A percentile compares a stretch with the other conserved stretches of the same genome.
phyloP scores from a whole-genome alignment of 169 alveolate species.

The Plasmodium knowlesi region DNA sequence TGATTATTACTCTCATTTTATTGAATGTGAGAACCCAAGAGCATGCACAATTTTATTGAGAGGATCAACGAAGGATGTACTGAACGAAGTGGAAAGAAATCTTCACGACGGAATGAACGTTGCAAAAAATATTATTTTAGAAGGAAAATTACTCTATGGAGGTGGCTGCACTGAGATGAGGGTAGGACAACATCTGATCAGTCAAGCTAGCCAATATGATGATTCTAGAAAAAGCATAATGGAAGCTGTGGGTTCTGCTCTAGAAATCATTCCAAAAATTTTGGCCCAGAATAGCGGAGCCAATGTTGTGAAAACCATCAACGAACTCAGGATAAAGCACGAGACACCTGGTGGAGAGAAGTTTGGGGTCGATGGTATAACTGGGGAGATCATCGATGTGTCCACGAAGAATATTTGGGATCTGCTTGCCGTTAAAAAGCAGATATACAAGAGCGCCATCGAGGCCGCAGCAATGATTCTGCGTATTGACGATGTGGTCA shows the following conservation, averaged over 20 bases:
- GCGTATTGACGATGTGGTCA: conserved; percentile 97
- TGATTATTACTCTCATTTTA: conserved; percentile 88
- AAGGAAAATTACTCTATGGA: conserved; percentile 98
- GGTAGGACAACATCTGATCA: conserved; percentile 92
- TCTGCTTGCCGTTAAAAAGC: conserved; percentile 95
- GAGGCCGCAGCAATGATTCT: conserved; percentile 96
- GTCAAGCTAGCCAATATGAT: conserved; percentile 81
- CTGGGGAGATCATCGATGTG: conserved; percentile 93
- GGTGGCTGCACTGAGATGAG: conserved; percentile 99
- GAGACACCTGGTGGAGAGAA: conserved; percentile 80
- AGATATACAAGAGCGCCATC: conserved; percentile 96
- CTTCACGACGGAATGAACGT: conserved; percentile 98
- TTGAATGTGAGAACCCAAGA: conserved; percentile 93
- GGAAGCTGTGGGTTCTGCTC: conserved; percentile 97
- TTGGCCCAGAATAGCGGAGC: conserved; percentile 99
- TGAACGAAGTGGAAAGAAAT: conserved; percentile 97
- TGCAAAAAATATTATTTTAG: conserved; percentile 96
- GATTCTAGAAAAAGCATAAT: conserved; percentile 88
- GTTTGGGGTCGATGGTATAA: conserved; percentile 95
- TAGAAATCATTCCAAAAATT: conserved; percentile 99
- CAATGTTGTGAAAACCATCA: conserved; percentile 92
- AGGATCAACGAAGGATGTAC: conserved; percentile 99
- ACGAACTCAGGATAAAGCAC: conserved; percentile 93
- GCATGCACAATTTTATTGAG: conserved; percentile 98
- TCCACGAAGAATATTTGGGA: conserved; percentile 93